Evolutionary conservation across 2,329 filamentous ascomycete species (phyloP), one percentile per base, ranked within the genome.

Genomic region (Daldinia eschscholtzii): DNA sequence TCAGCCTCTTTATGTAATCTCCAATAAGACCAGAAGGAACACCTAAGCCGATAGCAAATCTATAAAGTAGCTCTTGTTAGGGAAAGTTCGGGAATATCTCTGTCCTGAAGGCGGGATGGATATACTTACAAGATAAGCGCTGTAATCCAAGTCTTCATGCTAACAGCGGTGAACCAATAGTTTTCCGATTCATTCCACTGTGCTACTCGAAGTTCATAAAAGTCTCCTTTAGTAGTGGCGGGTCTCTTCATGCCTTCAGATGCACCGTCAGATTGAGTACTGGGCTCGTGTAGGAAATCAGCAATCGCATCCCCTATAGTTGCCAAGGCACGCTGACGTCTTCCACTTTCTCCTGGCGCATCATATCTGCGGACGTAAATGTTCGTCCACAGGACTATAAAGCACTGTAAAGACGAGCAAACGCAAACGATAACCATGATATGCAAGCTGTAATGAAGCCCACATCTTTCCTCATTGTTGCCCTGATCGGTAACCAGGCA

Each of bases 111-210:
- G 44, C 7, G 15, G 7, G 23, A 6, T n/a, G 15, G 12, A 6
- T 28, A 48, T 10, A 48, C 44, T 48, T 7, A 28, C 44, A 48
- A 15, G 26, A 48, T 48, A 26, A 48, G 12, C 7, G 44, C 44
- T 48, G 7, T n/a, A 28, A 26, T 28, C 44, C 44, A 48, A 48
- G 44, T 48, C 23, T 12, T 23, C 13, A n/a, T 15, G 26, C 20
- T 15, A 13, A 48, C 44, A 28, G 44, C 44, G 13, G 44, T 48
- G 20, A 48, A 48, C 44, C 44, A 48, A 20, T 48, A 48, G 13
- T 23, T 48, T 15, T 28, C 23, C 7, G 5, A 48, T 48, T 48
- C 44, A 18, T 15, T 48, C 44, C 44, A 48, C 26, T 28, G 44
- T 2, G 44, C 3, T n/a, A 48, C 12, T 1, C 44, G 44, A 48